Evolutionary conservation across 208 protist species (phyloP), one percentile per base, ranked within the genome.

Genomic region (Tritrichomonas foetus): DNA sequence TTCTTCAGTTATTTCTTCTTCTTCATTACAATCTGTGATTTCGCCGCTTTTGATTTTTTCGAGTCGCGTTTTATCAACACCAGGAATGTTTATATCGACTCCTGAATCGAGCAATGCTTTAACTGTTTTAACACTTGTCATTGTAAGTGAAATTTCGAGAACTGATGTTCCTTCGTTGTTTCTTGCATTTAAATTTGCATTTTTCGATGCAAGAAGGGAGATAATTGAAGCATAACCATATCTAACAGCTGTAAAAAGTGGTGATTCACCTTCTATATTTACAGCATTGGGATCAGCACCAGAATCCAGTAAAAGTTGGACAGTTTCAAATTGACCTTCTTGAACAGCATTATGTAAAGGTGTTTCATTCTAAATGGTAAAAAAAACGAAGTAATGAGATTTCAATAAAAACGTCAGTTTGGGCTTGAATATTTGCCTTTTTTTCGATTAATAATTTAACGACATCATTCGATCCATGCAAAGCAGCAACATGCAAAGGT

Each of bases 241-340:
- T 20, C 47, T 5, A 61, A 89, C 47, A 55, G 78, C 78, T 33
- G 41, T 61, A 57, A 89, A 89, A 89, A 89, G 14, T 33, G 78
- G 78, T 16, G 78, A 57, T 89, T 89, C 78, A 57, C 78, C 78
- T 57, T 89, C 78, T 16, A 89, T 57, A 61, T 89, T 89, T 89
- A 57, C 27, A 39, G 47, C 27, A 9, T 89, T 57, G 8, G 44
- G 3, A 57, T 89, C 47, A 53, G 78, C 78, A 13, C 47, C 78
- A 13, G 41, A 33, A n/a, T 57, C 14, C n/a, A 89, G 33, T 47
- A 89, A 36, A 20, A 27, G 27, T 39, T 89, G 27, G 25, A 89
- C 33, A 57, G n/a, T 47, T 61, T 89, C 78, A 61, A 30, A 53
- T 39, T 89, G 13, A 39, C 78, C 78, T 57, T 89, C 78, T 89